Base-by-base conservation (phyloP, 768 basidiomycete species). In the Leccinum arenicola region DNA sequence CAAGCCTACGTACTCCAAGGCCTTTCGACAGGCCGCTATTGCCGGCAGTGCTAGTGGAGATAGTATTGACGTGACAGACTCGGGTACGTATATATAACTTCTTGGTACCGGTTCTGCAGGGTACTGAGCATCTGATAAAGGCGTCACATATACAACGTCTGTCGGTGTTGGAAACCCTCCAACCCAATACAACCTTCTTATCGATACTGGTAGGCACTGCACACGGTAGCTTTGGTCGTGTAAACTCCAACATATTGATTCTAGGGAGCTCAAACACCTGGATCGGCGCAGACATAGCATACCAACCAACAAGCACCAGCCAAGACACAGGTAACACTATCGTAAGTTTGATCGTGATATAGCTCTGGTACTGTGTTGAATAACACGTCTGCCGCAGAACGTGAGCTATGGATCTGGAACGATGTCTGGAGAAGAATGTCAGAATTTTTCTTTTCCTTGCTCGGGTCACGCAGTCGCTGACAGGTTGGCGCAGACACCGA, bases 381-480 rank as follows among this genome's bases (percentile, higher is more conserved):
- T 17, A 17, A 40, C 8, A 7, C 40, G 14, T 54, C 29, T 27
- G 7, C 36, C 23, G 0, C 38, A 84, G 81, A 78, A 75, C 56
- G 81, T 83, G 31, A 77, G 75, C 59, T 85, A 84, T 64, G 82
- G 82, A 40, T 81, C 82, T n/a, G 84, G 83, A 7, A 74, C 70
- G 21, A 81, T 85, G 74, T 75, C 73, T 38, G 83, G 84, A 23
- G 72, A 77, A 47, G 82, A 85, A 72, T 82, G 78, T 82, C 38
- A 35, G 74, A n/a, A 21, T 14, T 31, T 12, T 21, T 54, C 4
- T 25, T 27, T 40, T 45, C 21, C 23, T 47, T 50, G 12, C 55
- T 17, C 10, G 1, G 49, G 49, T 35, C 6, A 14, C 4, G 50
- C 29, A 6, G 10, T 56, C 31, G 11, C 59, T 61, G 50, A 70